Conservation (phyloP, 1,284 basidiomycete species). For the Melampsora americana region DNA sequence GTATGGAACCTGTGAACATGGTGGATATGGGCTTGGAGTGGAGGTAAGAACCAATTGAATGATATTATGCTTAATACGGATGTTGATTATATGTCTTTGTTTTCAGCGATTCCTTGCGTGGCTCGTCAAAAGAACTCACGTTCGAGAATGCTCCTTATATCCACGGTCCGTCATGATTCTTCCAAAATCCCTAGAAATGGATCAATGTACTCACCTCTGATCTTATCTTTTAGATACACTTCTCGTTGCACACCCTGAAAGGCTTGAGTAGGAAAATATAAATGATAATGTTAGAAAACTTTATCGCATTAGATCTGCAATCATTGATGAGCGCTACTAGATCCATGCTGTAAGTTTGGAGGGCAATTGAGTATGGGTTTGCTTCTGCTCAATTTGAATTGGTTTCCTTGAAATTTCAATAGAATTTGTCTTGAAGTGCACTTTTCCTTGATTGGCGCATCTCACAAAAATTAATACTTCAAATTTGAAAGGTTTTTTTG, state of each 20-base stretch:
- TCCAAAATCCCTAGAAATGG: neutral
- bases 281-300: too few species aligned
- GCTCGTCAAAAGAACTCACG: conserved; percentile 23
- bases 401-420: too few species aligned
- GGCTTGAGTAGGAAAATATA: too few species aligned
- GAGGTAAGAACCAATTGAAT: conserved; percentile 61
- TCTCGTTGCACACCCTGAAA: conserved; percentile 34
- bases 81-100: conserved; percentile 9
- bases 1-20: conserved; percentile 96
- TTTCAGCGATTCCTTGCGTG: conserved; percentile 58
- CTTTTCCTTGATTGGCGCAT: too few species aligned
- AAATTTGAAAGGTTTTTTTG: too few species aligned
- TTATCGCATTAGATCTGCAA: too few species aligned
- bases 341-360: too few species aligned
- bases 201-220: neutral
- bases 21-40: conserved; percentile 91
- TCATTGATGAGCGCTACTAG: too few species aligned
- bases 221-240: conserved; percentile 19
- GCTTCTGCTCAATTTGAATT: too few species aligned
- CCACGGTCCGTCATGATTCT: conserved; percentile 27
- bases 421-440: too few species aligned
- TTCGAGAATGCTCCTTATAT: conserved; percentile 44
- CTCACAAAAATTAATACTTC: too few species aligned
- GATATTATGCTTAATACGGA: conserved; percentile 3
- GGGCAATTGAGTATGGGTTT: too few species aligned